Evolutionary conservation across 768 basidiomycete species (phyloP).

Genomic region (Tylopilus vinaceipallidus): DNA sequence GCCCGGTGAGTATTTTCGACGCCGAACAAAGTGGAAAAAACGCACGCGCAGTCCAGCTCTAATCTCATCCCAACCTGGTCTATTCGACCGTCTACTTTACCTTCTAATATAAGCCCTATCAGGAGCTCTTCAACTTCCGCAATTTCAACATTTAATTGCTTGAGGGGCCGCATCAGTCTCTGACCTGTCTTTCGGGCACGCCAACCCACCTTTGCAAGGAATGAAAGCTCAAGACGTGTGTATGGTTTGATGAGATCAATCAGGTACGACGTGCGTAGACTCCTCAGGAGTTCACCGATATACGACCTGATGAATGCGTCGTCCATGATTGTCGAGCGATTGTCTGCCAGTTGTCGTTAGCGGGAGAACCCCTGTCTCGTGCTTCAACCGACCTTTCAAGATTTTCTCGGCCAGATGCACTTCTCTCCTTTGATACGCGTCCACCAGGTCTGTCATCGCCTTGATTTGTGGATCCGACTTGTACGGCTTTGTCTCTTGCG

Average conservation of each 20-base stretch:
- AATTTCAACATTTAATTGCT: slow-evolving; percentile 96
- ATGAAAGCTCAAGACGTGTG: slow-evolving; percentile 87
- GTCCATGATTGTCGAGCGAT: slow-evolving; percentile 93
- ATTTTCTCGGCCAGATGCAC: slow-evolving; percentile 98
- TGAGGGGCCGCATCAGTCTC: slow-evolving; percentile 3
- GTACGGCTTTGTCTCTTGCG: slow-evolving; percentile 98
- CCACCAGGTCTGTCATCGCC: slow-evolving; percentile 96
- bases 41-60: slow-evolving; percentile 84
- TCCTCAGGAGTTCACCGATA: slow-evolving; percentile 93
- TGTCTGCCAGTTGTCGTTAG: slow-evolving; percentile 51
- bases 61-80: slow-evolving; percentile 95
- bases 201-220: slow-evolving; percentile 77
- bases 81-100: slow-evolving; percentile 95
- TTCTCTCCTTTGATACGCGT: slow-evolving; percentile 94
- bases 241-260: slow-evolving; percentile 99
- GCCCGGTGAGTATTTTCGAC: slow-evolving; percentile 1
- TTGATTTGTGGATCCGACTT: slow-evolving; percentile 96
- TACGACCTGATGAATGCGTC: slow-evolving; percentile 93
- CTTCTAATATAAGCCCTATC: slow-evolving; percentile 90
- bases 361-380: not conserved
- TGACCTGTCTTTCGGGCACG: not conserved
- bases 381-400: slow-evolving; percentile 62
- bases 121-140: slow-evolving; percentile 93
- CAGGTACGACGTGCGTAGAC: slow-evolving; percentile 92
- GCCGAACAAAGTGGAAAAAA: not conserved